These are phyloP conservation scores for Cicer yamashitae DNA, from an alignment of 306 rosid species.

Conservation along the genomic window DNA sequence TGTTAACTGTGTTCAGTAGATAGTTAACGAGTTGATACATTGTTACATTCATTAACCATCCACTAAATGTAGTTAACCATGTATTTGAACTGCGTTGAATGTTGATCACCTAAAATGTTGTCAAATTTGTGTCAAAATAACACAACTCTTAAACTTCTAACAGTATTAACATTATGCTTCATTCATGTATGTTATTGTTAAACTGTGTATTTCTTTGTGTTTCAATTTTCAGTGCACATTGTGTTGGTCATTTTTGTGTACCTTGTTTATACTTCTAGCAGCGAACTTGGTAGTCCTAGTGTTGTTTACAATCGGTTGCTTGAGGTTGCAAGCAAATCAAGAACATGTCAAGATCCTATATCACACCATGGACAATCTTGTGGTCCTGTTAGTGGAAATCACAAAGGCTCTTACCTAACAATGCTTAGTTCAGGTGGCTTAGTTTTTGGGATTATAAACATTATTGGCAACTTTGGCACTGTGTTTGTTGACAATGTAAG, in stretches of 20 bases:
- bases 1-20: too few relatives aligned
- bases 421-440: slow-evolving; percentile 96
- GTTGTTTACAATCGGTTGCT: slow-evolving; percentile 65
- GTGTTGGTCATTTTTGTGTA: slow-evolving; percentile 87
- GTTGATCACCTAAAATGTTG: too few relatives aligned
- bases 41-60: too few relatives aligned
- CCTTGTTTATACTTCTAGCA: slow-evolving; percentile 84
- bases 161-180: not conserved
- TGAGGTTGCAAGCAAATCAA: slow-evolving; percentile 79
- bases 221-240: slow-evolving; percentile 70
- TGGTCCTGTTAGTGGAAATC: slow-evolving; percentile 88
- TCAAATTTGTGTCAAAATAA: too few relatives aligned
- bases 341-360: slow-evolving; percentile 73
- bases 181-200: slow-evolving; percentile 20
- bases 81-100: too few relatives aligned
- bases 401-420: slow-evolving; percentile 82
- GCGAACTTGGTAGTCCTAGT: slow-evolving; percentile 83
- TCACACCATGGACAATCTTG: slow-evolving; percentile 91
- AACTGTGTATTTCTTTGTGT: slow-evolving; percentile 32
- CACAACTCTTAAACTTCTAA: too few relatives aligned
- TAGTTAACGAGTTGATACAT: too few relatives aligned
- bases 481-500: slow-evolving; percentile 95
- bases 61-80: too few relatives aligned
- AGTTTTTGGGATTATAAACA: slow-evolving; percentile 85
- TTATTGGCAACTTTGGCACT: slow-evolving; percentile 90